Evolutionary conservation across 306 rosid genomes (phyloP).

Genomic region (Dryas drummondii): DNA sequence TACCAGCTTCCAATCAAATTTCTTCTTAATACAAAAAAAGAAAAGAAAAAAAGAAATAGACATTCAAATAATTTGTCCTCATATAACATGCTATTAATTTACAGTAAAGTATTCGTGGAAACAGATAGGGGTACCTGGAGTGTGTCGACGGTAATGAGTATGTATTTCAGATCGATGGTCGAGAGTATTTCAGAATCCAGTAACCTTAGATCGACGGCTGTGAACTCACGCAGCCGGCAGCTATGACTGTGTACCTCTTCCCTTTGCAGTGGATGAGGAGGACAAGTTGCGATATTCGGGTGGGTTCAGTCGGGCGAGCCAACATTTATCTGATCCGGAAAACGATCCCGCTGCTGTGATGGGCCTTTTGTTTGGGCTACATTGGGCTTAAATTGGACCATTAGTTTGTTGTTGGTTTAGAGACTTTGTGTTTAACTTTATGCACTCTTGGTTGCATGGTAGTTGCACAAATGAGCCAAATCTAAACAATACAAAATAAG

Average conservation of each 20-base stretch:
- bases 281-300: neutral
- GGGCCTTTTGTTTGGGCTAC: too few relatives aligned
- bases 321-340: neutral
- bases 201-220: slow-evolving; percentile 9
- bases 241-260: neutral
- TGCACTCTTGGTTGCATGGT: neutral
- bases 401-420: too few relatives aligned
- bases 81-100: neutral
- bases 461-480: neutral
- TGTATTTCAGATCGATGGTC: neutral
- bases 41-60: neutral
- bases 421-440: too few relatives aligned
- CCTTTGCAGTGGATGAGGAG: neutral
- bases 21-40: neutral
- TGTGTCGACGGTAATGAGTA: neutral
- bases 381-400: too few relatives aligned
- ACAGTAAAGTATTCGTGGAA: too few relatives aligned
- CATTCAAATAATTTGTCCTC: neutral
- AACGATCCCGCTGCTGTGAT: too few relatives aligned
- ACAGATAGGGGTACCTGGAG: neutral
- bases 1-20: neutral
- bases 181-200: neutral
- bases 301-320: neutral
- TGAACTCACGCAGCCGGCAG: neutral
- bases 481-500: neutral